Percentiles rank a stretch among this genome's conserved stretches.
These are phyloP conservation scores for Globisporangium uncinulatum DNA, from an alignment of 352 stramenopile species.

Conservation along the genomic window DNA sequence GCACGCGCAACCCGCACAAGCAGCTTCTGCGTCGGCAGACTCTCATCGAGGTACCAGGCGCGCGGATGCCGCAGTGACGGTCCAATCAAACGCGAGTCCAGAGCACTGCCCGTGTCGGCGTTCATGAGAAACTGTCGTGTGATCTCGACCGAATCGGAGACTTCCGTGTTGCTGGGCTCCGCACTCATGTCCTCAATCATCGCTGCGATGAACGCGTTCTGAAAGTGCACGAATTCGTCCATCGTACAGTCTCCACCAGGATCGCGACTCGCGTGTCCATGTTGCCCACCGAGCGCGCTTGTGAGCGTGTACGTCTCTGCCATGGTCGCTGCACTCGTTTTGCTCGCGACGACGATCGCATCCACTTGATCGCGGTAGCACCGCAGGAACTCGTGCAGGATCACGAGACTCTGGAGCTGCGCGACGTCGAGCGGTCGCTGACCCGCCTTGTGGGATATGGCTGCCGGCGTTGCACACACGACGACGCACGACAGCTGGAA, in stretches of 20 bases:
- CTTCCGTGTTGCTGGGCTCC: conserved; percentile 7
- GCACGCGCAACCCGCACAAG: conserved; percentile 20
- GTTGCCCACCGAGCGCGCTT: conserved; percentile 19
- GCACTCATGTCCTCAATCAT: conserved; percentile 26
- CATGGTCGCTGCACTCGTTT: conserved; percentile 23
- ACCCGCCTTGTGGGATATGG: neutral
- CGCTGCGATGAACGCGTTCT: conserved; percentile 23
- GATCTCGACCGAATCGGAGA: conserved; percentile 18
- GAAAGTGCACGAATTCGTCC: conserved; percentile 38
- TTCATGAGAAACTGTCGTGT: conserved; percentile 32
- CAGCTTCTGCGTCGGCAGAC: conserved; percentile 16
- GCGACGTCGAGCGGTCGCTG: conserved; percentile 20
- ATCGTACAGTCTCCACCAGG: conserved; percentile 13
- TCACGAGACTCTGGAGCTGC: conserved; percentile 36
- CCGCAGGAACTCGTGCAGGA: conserved; percentile 35
- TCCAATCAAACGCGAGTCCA: conserved; percentile 17
- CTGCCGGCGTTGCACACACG: conserved; percentile 23
- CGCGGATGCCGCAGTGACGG: neutral
- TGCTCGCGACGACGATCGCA: conserved; percentile 20
- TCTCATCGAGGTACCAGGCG: conserved; percentile 10
- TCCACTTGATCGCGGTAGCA: conserved; percentile 24
- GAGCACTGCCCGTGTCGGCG: conserved; percentile 19
- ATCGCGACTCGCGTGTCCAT: neutral
- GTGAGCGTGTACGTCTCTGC: conserved; percentile 51
- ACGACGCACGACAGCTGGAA: conserved; percentile 35